Conservation (phyloP, 177 flowering plant species). For the Telopea speciosissima region DNA sequence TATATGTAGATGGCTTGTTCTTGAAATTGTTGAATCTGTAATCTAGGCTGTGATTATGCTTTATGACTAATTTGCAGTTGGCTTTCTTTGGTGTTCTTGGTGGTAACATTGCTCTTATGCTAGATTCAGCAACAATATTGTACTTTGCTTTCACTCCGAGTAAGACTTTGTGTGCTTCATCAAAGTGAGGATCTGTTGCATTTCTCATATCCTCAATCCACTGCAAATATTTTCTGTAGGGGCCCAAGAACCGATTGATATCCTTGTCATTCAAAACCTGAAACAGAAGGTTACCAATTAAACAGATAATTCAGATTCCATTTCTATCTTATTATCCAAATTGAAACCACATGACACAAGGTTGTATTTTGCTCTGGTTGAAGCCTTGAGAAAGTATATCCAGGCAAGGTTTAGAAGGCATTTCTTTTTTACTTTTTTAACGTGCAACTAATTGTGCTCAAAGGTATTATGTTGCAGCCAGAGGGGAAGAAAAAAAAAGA, state of each 20-base stretch:
- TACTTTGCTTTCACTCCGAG: constrained; percentile 37
- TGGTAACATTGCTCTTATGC: constrained; percentile 15
- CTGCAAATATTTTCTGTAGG: constrained; percentile 59
- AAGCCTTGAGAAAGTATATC: too few relatives aligned
- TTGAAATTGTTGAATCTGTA: too few relatives aligned
- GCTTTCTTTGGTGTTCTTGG: too few relatives aligned
- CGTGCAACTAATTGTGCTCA: too few relatives aligned
- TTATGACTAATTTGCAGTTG: too few relatives aligned
- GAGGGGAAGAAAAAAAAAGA: too few relatives aligned
- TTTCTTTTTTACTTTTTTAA: too few relatives aligned
- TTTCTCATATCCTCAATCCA: constrained; percentile 75
- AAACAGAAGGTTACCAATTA: neutral
- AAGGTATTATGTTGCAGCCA: too few relatives aligned
- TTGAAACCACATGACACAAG: neutral
- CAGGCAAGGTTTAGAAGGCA: too few relatives aligned
- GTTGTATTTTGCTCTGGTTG: too few relatives aligned
- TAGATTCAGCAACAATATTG: constrained; percentile 20
- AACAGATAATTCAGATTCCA: neutral
- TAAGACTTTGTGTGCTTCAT: constrained; percentile 59
- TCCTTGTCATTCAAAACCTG: constrained; percentile 65
- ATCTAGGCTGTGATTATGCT: too few relatives aligned
- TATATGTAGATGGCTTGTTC: too few relatives aligned
- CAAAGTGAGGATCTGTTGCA: constrained; percentile 78
- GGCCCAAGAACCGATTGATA: constrained; percentile 50
- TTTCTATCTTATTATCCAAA: neutral